Evolutionary conservation across 495 filamentous ascomycete genomes (phyloP).

Genomic region (Chaetomidium leptoderma): DNA sequence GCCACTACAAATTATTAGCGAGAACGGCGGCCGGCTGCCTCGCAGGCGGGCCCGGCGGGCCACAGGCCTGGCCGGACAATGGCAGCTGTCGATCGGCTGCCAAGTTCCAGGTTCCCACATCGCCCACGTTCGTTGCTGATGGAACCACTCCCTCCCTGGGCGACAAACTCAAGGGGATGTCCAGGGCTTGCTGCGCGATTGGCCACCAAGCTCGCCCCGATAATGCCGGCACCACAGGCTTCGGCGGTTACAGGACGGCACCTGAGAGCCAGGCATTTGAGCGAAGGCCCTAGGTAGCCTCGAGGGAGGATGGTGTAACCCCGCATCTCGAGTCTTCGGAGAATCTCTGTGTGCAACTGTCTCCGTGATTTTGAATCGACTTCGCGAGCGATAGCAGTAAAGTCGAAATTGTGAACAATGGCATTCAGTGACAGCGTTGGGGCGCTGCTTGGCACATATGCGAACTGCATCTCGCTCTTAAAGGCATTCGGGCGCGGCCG

Average conservation of each 20-base stretch:
- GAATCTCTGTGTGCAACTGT: not conserved
- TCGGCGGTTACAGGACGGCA: slow-evolving; percentile 6
- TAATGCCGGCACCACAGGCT: not conserved
- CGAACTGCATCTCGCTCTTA: slow-evolving; percentile 35
- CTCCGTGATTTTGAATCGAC: not conserved
- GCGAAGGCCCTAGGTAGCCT: not conserved
- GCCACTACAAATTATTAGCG: too few species aligned
- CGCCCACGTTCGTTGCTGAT: not conserved
- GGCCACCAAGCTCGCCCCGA: not conserved
- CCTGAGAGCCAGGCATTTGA: too few species aligned
- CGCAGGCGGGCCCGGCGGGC: too few species aligned
- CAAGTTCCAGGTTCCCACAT: not conserved
- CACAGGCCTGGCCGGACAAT: too few species aligned
- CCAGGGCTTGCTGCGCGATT: not conserved
- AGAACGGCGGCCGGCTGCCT: too few species aligned
- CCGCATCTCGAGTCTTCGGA: not conserved
- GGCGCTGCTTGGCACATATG: slow-evolving; percentile 34
- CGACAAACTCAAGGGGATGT: not conserved
- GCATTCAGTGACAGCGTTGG: slow-evolving; percentile 30
- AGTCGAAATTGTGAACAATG: slow-evolving; percentile 20
- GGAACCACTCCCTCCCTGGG: too few species aligned
- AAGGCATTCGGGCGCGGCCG: slow-evolving; percentile 25
- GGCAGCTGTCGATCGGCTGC: not conserved
- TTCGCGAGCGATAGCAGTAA: too few species aligned
- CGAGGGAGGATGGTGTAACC: not conserved